These are phyloP conservation scores for Chytriomyces hyalinus DNA, from an alignment of 192 early-diverging fungal species.

Conservation along the genomic window DNA sequence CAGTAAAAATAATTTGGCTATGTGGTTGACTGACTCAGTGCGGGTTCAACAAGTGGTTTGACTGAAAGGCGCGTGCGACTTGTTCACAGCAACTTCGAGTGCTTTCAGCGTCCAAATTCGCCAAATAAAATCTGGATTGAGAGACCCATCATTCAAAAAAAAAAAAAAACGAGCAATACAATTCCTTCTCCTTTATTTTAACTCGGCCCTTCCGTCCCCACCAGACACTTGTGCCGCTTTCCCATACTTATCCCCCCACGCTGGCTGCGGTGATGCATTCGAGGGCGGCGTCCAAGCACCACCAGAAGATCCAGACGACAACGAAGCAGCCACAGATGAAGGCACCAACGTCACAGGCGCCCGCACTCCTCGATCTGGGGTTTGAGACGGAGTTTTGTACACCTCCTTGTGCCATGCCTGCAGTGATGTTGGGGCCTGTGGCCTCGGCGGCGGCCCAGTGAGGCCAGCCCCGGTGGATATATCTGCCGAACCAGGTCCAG, in stretches of 20 bases:
- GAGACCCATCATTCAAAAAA: no score
- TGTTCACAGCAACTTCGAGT: no score
- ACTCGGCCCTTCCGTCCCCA: no score
- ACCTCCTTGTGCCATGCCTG: background rate
- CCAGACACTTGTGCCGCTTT: no score
- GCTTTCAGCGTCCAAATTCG: no score
- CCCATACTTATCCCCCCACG: constrained; percentile 1
- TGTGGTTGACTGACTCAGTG: no score
- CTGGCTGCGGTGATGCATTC: background rate
- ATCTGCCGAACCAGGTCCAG: background rate
- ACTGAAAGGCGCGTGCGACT: no score
- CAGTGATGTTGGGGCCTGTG: background rate
- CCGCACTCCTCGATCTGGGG: background rate
- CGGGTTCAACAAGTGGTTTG: no score
- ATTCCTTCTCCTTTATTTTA: no score
- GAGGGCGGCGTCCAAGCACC: background rate
- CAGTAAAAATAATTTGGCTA: background rate
- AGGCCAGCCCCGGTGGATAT: background rate
- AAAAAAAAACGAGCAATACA: no score
- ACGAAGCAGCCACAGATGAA: background rate
- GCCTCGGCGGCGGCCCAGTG: background rate
- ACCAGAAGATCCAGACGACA: background rate
- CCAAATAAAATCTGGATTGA: no score
- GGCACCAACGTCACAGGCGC: background rate
- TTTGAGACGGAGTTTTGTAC: background rate